Base-by-base conservation (phyloP, 1,284 basidiomycete genomes). In the Leccinum huronense region DNA sequence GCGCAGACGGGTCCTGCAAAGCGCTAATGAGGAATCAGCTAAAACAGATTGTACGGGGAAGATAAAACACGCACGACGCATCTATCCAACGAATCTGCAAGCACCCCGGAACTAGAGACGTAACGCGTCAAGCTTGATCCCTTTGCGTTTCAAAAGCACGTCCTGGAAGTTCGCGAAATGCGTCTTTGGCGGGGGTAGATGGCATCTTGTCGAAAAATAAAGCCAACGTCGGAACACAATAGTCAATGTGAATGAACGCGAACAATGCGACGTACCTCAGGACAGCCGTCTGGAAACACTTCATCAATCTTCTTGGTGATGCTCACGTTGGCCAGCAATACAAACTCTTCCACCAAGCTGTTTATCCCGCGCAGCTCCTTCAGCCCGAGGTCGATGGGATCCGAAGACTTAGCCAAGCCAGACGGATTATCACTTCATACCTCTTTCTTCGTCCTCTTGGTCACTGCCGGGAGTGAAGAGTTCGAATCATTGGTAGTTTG, bases 111-210 rank as follows among this genome's bases (percentile, higher is more conserved):
- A 69, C 89, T 94, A 4, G 95, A 95, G 1, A 97, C 94, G 72
- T 99, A 23, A 23, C 23, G 23, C 94, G 85, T 80, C 95, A 36
- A 99, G 80, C 16, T 80, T 83, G 77, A 98, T 79, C 0, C 91
- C 92, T 71, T 90, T 91, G 27, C 94, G 85, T 80, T 96, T 98
- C 76, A 83, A 77, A 48, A 99, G 97, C 1, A 99, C 92, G 75
- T 98, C 96, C 75, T 97, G 91, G 42, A 99, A 79, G 63, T 94
- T 96, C 76, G 98, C 97, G 71, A 99, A 99, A 75, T 98, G 98
- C 38, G 91, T 89, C 69, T 86, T 85, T 0, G 97, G 97, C 1
- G 97, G 97, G 1, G 95, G 23, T 62, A 94, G 77, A 80, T 98
- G 97, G 19, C 96, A 91, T 70, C 95, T 36, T 36, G n/a, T 51